Base-by-base conservation (phyloP, 371 early-diverging fungal genomes). In the Mortierella sp. region DNA sequence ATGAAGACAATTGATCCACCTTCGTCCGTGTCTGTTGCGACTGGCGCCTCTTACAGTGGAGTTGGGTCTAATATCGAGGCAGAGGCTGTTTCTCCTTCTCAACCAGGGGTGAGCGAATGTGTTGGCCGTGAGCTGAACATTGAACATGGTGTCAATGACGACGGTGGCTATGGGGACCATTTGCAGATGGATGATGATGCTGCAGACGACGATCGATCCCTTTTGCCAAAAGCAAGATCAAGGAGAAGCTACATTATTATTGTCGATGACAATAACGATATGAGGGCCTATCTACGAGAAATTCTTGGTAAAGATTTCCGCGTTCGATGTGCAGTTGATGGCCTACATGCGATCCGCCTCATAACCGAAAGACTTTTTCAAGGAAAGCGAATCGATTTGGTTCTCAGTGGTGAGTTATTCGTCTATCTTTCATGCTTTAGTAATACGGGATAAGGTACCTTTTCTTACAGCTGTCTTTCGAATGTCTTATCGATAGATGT, bases 241-340 rank as follows among this genome's bases (percentile, higher is more conserved):
- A 43, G 74, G 16, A 68, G 68, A 52, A 29, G 74, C 7, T 69
- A 45, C 52, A 79, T 88, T 28, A 66, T 87, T 18, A 48, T 88
- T 14, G 85, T 82, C 4, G 86, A 88, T 60, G 86, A 88, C 65
- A 86, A 86, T 60, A 63, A 72, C 59, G 88, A 88, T 44, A 88
- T 88, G 88, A 66, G 86, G 29, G 66, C 73, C 2, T 88, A 88
- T 62, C 75, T 88, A 23, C 46, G 64, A 5, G 67, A 66, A 61
- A 81, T 84, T 63, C 68, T 72, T 2, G 82, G 75, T 15, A 76
- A 74, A 46, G 83, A 82, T 48, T 85, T 83, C 58, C 68, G 75
- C 14, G 74, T 82, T 4, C 63, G 70, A 15, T 65, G 71, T 21
- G 82, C 81, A 15, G 74, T 68, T 4, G 83, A 86, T 64, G 88